Evolutionary conservation across 2,329 filamentous ascomycete genomes (phyloP).

Genomic region (Fusarium sp.): DNA sequence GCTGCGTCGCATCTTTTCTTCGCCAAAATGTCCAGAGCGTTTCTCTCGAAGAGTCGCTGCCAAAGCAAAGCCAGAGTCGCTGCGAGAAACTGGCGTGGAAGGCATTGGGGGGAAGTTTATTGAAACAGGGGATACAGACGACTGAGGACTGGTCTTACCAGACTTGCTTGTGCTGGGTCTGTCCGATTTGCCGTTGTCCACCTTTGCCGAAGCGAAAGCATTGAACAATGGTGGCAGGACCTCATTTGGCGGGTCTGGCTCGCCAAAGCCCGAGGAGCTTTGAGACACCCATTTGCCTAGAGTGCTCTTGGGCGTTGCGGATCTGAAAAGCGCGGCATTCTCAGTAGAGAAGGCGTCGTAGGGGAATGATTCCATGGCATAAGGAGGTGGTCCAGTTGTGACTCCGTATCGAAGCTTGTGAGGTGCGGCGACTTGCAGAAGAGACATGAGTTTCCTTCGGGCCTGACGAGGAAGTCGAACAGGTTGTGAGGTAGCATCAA

Average conservation of each 20-base stretch:
- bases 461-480: constrained; percentile 86
- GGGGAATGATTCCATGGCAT: constrained; percentile 92
- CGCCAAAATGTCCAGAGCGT: constrained; percentile 89
- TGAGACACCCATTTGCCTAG: constrained; percentile 89
- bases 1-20: constrained; percentile 83
- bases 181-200: constrained; percentile 74
- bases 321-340: constrained; percentile 81
- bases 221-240: constrained; percentile 83
- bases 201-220: constrained; percentile 83
- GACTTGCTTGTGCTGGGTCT: constrained; percentile 82
- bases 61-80: constrained; percentile 90
- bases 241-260: constrained; percentile 65
- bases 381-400: constrained; percentile 86
- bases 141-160: constrained; percentile 69
- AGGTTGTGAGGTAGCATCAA: constrained; percentile 86
- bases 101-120: constrained; percentile 81
- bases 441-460: constrained; percentile 86
- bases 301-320: constrained; percentile 75
- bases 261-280: constrained; percentile 88
- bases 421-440: constrained; percentile 90
- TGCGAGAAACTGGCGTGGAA: constrained; percentile 83
- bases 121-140: constrained; percentile 80
- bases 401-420: constrained; percentile 91
- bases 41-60: constrained; percentile 91
- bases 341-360: constrained; percentile 92